phyloP scores from a whole-genome alignment of 352 stramenopile genomes.

The Pythium chondricola region DNA sequence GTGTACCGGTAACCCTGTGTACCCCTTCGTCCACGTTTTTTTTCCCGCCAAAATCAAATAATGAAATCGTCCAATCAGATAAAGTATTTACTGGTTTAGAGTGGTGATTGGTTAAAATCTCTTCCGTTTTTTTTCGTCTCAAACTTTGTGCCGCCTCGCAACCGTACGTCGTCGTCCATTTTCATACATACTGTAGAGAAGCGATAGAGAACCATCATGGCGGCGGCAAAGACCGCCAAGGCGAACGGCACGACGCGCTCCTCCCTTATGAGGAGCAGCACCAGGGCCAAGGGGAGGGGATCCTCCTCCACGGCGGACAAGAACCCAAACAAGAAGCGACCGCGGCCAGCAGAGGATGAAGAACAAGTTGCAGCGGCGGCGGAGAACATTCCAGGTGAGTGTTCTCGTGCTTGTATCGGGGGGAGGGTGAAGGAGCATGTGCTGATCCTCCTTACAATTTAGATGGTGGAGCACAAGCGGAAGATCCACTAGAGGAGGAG shows the following conservation, averaged over 20 bases:
- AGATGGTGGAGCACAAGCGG: neutral
- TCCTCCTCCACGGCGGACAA: neutral
- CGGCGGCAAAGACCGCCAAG: neutral
- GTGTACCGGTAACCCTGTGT: no score
- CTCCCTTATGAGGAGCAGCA: neutral
- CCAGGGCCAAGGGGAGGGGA: neutral
- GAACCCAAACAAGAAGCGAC: conserved; percentile 8
- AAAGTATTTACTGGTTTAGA: no score
- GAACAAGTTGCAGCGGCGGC: neutral
- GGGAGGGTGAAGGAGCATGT: conserved; percentile 1
- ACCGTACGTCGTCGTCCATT: neutral
- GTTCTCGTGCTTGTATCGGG: neutral
- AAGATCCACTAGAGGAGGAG: neutral
- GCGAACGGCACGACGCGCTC: neutral
- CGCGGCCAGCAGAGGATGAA: neutral
- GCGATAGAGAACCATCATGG: conserved; percentile 2
- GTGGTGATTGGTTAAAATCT: conserved; percentile 15
- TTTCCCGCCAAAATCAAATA: conserved; percentile 21
- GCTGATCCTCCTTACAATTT: neutral
- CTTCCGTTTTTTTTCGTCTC: conserved; percentile 13
- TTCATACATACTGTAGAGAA: no score
- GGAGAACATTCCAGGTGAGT: neutral
- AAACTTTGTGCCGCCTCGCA: neutral
- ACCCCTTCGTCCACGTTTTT: neutral
- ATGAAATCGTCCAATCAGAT: conserved; percentile 9